These are phyloP conservation scores for Hyphopichia pseudoburtonii DNA, from an alignment of 1,139 yeast species.

Conservation along the genomic window DNA sequence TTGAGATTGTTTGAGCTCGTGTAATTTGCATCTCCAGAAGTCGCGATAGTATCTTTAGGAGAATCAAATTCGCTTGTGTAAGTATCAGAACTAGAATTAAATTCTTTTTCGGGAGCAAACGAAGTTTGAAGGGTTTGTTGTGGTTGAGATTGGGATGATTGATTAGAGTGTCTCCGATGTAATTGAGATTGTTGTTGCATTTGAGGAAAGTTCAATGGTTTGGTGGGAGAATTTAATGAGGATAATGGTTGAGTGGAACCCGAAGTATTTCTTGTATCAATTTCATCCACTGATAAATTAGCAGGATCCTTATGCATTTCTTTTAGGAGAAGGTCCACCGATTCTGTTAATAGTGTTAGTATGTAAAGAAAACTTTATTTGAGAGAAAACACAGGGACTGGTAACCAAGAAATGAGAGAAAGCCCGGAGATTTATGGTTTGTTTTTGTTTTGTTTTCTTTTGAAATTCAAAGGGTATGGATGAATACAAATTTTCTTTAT, in stretches of 20 bases:
- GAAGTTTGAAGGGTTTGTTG: neutral
- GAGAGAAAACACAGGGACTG: too few relatives aligned
- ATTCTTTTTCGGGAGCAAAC: conserved; percentile 20
- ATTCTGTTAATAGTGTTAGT: conserved; percentile 17
- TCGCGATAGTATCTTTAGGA: conserved; percentile 2
- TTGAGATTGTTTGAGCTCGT: too few relatives aligned
- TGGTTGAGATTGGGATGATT: neutral
- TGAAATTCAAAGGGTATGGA: too few relatives aligned
- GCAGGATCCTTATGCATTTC: conserved; percentile 22
- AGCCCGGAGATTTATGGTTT: too few relatives aligned
- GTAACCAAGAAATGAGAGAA: too few relatives aligned
- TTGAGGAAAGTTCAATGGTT: conserved; percentile 32
- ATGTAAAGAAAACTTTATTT: too few relatives aligned
- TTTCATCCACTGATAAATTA: conserved; percentile 2
- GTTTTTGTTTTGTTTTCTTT: too few relatives aligned
- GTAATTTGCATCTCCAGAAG: neutral
- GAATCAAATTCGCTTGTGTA: conserved; percentile 34
- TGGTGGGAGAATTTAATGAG: conserved; percentile 31
- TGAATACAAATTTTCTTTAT: too few relatives aligned
- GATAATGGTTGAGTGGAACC: conserved; percentile 11
- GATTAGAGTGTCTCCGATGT: neutral
- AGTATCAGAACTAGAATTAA: conserved; percentile 46
- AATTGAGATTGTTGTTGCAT: neutral
- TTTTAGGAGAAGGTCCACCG: conserved; percentile 27
- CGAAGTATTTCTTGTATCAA: neutral